A percentile compares a stretch with the other conserved stretches of the same genome.
These are phyloP conservation scores for Cordyceps javanica DNA, from an alignment of 2,329 filamentous ascomycete species.

Conservation along the genomic window DNA sequence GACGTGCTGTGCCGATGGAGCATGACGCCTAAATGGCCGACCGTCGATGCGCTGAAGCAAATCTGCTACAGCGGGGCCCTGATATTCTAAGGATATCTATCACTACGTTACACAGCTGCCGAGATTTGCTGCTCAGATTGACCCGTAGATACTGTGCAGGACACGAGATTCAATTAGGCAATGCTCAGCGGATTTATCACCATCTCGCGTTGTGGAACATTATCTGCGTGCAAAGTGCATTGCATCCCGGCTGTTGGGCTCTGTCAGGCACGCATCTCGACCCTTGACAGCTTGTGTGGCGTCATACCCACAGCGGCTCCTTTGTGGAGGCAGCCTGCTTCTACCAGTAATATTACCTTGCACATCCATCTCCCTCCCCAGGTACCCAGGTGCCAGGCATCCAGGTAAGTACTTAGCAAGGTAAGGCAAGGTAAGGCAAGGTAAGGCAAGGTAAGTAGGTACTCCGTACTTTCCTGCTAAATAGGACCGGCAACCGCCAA, in stretches of 20 bases:
- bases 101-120: no score
- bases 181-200: no score
- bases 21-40: neutral
- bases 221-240: no score
- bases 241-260: neutral
- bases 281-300: neutral
- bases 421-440: no score
- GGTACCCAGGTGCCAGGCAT: no score
- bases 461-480: neutral
- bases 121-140: no score
- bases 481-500: neutral
- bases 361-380: no score
- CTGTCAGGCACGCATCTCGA: neutral
- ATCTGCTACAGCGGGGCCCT: neutral
- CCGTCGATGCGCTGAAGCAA: neutral
- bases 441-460: no score
- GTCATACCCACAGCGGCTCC: conserved; percentile 12
- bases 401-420: no score
- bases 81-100: neutral
- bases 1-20: neutral
- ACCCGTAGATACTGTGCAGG: no score
- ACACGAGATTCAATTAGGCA: no score
- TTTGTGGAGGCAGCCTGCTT: neutral
- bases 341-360: neutral
- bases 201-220: no score